phyloP scores from a whole-genome alignment of 176 grass and related monocot species.

The Musa acuminata region DNA sequence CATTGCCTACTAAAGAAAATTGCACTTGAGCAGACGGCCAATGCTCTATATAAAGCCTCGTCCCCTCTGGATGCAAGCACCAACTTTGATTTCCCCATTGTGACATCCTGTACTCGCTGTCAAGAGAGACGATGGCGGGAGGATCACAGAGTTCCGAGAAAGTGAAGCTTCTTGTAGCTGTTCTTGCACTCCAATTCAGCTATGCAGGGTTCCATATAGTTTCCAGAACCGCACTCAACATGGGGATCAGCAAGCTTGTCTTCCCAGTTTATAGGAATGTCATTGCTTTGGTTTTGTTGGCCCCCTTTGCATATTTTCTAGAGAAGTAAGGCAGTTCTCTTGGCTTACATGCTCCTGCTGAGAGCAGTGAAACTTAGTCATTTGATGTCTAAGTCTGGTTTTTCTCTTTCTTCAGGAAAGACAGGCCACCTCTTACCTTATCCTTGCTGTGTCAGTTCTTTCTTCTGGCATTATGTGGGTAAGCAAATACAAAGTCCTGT shows the following conservation, averaged over 20 bases:
- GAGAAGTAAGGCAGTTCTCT: conserved; percentile 49
- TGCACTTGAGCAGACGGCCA: neutral
- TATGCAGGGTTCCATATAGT: conserved; percentile 89
- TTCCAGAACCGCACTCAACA: conserved; percentile 64
- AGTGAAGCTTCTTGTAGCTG: conserved; percentile 64
- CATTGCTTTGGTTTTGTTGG: conserved; percentile 72
- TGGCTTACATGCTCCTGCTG: neutral
- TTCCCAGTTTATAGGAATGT: conserved; percentile 84
- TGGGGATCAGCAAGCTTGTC: conserved; percentile 90
- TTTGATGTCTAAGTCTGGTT: neutral
- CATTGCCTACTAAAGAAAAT: neutral
- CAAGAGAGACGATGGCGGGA: neutral
- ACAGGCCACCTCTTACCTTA: conserved; percentile 71
- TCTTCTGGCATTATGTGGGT: conserved; percentile 73
- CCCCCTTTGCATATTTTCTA: conserved; percentile 89
- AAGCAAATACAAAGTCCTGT: conserved; percentile 12
- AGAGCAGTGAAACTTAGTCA: neutral
- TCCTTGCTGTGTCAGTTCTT: conserved; percentile 77
- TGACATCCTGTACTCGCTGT: neutral
- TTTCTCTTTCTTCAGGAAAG: conserved; percentile 46
- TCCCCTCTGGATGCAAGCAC: neutral
- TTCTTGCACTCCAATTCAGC: conserved; percentile 68
- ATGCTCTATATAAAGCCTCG: conserved; percentile 6
- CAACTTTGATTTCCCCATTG: neutral
- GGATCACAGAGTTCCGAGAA: conserved; percentile 40